phyloP scores from a whole-genome alignment of 2,329 filamentous ascomycete genomes.

The Decorospora gaudefroyi region DNA sequence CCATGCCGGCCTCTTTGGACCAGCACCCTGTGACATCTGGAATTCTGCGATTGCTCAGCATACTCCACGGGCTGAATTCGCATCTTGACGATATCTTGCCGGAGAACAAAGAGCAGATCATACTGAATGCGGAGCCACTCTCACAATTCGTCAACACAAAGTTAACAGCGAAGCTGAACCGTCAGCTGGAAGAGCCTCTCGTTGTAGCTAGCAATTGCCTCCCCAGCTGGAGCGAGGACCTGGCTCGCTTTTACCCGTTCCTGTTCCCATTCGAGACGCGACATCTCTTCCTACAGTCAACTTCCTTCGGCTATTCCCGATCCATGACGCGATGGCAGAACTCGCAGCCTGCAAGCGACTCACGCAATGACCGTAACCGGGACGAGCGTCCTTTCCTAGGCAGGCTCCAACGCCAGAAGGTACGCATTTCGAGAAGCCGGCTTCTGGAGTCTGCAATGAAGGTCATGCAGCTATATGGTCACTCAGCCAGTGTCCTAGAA shows the following conservation, averaged over 20 bases:
- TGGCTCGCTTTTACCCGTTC: constrained; percentile 92
- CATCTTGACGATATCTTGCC: constrained; percentile 90
- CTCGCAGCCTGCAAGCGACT: constrained; percentile 79
- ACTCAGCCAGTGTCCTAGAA: constrained; percentile 93
- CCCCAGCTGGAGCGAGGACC: constrained; percentile 92
- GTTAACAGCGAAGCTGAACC: constrained; percentile 94
- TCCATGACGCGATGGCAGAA: constrained; percentile 99
- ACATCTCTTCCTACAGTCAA: constrained; percentile 95
- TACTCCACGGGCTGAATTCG: constrained; percentile 88
- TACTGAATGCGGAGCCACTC: constrained; percentile 77
- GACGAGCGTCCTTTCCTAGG: constrained; percentile 92
- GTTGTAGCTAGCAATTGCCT: constrained; percentile 97
- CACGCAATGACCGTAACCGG: constrained; percentile 75
- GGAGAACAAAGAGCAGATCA: constrained; percentile 71
- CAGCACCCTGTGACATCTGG: constrained; percentile 83
- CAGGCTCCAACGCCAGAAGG: constrained; percentile 90
- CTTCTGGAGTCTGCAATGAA: constrained; percentile 97
- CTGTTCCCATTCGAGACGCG: constrained; percentile 97
- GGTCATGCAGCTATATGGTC: constrained; percentile 97
- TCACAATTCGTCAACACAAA: constrained; percentile 99
- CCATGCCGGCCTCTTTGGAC: constrained; percentile 76
- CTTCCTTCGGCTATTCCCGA: constrained; percentile 94
- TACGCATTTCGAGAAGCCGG: constrained; percentile 92
- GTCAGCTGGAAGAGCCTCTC: constrained; percentile 92
- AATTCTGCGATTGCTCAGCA: constrained; percentile 84